phyloP scores from a whole-genome alignment of 345 rosid genomes.

The Corymbia maculata region DNA sequence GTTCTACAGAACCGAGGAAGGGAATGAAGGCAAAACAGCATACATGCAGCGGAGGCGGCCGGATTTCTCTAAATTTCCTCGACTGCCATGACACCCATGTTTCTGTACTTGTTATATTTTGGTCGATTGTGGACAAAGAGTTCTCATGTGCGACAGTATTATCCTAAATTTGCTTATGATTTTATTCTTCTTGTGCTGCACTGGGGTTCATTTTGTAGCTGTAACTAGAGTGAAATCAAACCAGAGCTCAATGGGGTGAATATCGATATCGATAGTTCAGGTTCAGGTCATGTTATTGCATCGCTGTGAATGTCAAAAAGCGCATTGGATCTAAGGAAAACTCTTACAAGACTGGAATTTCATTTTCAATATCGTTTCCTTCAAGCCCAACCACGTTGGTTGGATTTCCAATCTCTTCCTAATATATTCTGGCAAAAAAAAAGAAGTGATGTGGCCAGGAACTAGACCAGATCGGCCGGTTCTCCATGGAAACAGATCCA shows the following conservation, averaged over 20 bases:
- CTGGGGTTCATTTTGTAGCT: background rate
- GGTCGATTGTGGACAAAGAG: background rate
- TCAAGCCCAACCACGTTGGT: background rate
- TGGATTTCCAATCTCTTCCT: background rate
- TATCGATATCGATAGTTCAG: background rate
- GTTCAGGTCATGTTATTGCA: background rate
- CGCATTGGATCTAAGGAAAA: background rate
- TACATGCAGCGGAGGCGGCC: constrained; percentile 66
- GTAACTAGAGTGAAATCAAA: background rate
- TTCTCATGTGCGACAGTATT: background rate
- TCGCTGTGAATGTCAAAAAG: background rate
- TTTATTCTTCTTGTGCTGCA: background rate
- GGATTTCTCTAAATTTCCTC: constrained; percentile 67
- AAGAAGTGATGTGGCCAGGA: background rate
- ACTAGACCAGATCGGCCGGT: background rate
- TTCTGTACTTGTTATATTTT: background rate
- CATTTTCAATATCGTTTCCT: background rate
- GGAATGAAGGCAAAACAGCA: constrained; percentile 72
- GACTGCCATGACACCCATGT: constrained; percentile 39
- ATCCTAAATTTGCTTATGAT: background rate
- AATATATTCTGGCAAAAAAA: background rate
- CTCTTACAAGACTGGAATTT: background rate
- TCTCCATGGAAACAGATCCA: no score
- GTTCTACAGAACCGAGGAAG: constrained; percentile 89
- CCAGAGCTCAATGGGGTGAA: background rate